A percentile compares a stretch with the other conserved stretches of the same genome.
phyloP scores from a whole-genome alignment of 2,329 filamentous ascomycete species.

The Cladophialophora bantiana region DNA sequence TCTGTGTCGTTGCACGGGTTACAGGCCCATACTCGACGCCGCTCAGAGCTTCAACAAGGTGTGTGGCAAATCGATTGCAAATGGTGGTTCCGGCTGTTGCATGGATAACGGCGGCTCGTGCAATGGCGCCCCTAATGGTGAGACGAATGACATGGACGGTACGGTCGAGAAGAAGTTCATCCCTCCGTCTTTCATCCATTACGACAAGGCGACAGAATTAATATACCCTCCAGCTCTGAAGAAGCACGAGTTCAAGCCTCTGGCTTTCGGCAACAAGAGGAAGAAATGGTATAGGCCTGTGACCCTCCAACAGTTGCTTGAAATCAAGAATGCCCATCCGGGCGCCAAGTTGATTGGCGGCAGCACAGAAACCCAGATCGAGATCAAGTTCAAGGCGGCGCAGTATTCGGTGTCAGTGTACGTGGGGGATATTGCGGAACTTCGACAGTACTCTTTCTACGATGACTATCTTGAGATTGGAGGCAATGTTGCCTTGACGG shows the following conservation, averaged over 20 bases:
- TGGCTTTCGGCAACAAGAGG: slow-evolving; percentile 91
- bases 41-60: slow-evolving; percentile 81
- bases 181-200: slow-evolving; percentile 89
- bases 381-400: slow-evolving; percentile 96
- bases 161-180: slow-evolving; percentile 69
- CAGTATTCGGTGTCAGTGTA: slow-evolving; percentile 89
- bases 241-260: slow-evolving; percentile 79
- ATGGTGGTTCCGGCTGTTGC: slow-evolving; percentile 72
- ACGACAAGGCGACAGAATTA: slow-evolving; percentile 89
- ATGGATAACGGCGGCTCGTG: slow-evolving; percentile 75
- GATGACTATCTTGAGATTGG: slow-evolving; percentile 88
- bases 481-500: slow-evolving; percentile 89
- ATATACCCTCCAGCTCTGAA: slow-evolving; percentile 89
- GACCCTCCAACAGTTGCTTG: slow-evolving; percentile 82
- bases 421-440: slow-evolving; percentile 89
- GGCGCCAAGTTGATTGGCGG: slow-evolving; percentile 93
- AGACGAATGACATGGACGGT: slow-evolving; percentile 47
- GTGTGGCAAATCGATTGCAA: slow-evolving; percentile 63
- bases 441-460: slow-evolving; percentile 80
- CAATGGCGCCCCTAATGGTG: slow-evolving; percentile 57
- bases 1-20: slow-evolving; percentile 92
- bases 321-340: slow-evolving; percentile 87
- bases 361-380: slow-evolving; percentile 96
- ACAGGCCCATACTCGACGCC: slow-evolving; percentile 90
- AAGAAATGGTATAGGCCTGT: slow-evolving; percentile 94